Conservation (phyloP, 371 early-diverging fungal genomes). For the Mortierella sp. region DNA sequence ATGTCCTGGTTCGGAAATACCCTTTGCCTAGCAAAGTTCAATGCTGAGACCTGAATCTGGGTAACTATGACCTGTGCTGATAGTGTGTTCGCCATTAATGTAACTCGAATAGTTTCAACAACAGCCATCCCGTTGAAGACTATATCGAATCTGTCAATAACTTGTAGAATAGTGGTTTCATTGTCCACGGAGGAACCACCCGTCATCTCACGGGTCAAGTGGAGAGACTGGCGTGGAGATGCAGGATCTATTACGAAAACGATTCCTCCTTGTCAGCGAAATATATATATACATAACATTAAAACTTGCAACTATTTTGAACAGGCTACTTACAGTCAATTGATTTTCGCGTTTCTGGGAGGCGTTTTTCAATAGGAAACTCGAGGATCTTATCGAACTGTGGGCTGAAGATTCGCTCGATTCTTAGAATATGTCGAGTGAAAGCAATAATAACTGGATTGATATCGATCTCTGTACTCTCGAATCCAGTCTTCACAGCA, state of each 20-base stretch:
- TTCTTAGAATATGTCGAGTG: slow-evolving; percentile 76
- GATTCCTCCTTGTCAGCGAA: too few species aligned
- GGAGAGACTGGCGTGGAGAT: slow-evolving; percentile 49
- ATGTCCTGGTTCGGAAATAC: slow-evolving; percentile 37
- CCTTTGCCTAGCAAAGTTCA: slow-evolving; percentile 53
- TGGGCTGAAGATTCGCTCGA: slow-evolving; percentile 77
- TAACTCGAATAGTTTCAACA: slow-evolving; percentile 50
- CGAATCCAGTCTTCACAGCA: slow-evolving; percentile 62
- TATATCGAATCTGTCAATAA: slow-evolving; percentile 43
- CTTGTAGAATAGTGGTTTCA: slow-evolving; percentile 26
- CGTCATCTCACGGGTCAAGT: slow-evolving; percentile 33
- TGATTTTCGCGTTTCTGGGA: slow-evolving; percentile 24
- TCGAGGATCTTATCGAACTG: slow-evolving; percentile 60
- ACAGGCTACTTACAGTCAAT: slow-evolving; percentile 31
- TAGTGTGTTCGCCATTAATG: slow-evolving; percentile 47
- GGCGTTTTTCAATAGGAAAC: slow-evolving; percentile 49
- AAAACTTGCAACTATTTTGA: too few species aligned
- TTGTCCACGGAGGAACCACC: not conserved
- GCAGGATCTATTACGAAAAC: slow-evolving; percentile 41
- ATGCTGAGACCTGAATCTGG: slow-evolving; percentile 51
- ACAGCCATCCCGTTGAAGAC: slow-evolving; percentile 57
- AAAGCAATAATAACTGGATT: slow-evolving; percentile 81
- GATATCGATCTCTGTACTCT: slow-evolving; percentile 62
- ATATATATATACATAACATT: too few species aligned
- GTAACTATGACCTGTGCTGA: slow-evolving; percentile 49